phyloP scores from a whole-genome alignment of 2,329 filamentous ascomycete genomes.

The Penicillium crustosum region DNA sequence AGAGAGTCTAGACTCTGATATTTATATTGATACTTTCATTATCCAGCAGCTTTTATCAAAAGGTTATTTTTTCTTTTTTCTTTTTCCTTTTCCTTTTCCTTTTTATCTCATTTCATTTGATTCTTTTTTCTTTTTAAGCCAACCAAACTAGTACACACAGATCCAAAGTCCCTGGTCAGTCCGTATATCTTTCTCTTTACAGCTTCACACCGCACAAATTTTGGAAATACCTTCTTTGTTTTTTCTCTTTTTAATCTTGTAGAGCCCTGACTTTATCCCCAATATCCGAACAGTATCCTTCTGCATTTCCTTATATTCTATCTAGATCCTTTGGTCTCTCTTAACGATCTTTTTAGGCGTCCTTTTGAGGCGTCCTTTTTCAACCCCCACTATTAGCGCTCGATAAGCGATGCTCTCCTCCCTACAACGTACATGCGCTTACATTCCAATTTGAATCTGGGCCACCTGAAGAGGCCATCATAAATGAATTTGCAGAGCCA shows the following conservation, averaged over 20 bases:
- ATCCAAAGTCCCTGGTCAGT: not conserved
- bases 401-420: constrained; percentile 14
- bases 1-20: constrained; percentile 3
- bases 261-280: no score
- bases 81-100: no score
- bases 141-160: not conserved
- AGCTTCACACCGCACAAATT: not conserved
- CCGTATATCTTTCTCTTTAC: no score
- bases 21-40: not conserved
- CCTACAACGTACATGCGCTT: not conserved
- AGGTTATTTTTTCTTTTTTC: not conserved
- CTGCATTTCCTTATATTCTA: not conserved
- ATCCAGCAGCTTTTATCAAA: not conserved
- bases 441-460: constrained; percentile 19
- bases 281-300: not conserved
- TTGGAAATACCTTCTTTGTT: not conserved
- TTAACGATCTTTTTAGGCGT: not conserved
- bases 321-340: not conserved
- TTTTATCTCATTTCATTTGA: not conserved
- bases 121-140: not conserved
- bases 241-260: no score
- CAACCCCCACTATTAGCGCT: not conserved
- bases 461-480: constrained; percentile 11
- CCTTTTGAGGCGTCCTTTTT: not conserved
- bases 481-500: constrained; percentile 10